Conservation (phyloP, 805 yeast genomes). For the Priceomyces castillae region DNA sequence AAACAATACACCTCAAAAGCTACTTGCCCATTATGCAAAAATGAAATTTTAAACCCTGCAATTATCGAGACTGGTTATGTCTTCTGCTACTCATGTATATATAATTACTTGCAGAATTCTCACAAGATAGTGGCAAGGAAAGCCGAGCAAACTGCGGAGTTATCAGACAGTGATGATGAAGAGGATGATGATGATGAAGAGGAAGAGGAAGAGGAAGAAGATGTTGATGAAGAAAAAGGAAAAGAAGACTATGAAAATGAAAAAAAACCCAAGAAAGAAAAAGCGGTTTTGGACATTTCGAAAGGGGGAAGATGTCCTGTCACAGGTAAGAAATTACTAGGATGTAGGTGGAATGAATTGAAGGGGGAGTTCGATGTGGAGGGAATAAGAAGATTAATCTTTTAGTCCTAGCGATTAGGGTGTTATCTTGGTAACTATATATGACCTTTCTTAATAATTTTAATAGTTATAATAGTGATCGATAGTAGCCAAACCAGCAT, state of each 20-base stretch:
- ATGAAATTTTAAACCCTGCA: constrained; percentile 71
- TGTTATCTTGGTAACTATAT: neutral
- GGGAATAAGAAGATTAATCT: constrained; percentile 72
- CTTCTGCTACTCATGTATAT: constrained; percentile 85
- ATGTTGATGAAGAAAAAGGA: constrained; percentile 1
- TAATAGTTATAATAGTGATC: neutral
- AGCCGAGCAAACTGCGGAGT: constrained; percentile 7
- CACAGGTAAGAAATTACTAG: constrained; percentile 67
- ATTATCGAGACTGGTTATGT: constrained; percentile 89
- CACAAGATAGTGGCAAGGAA: constrained; percentile 27
- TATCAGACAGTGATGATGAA: constrained; percentile 10
- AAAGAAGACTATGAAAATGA: neutral
- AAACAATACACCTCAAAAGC: constrained; percentile 23
- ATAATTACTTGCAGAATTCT: constrained; percentile 54
- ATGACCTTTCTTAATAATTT: neutral
- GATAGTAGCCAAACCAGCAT: neutral
- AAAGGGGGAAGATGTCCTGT: constrained; percentile 80
- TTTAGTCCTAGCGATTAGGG: constrained; percentile 33
- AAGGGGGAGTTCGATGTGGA: constrained; percentile 66
- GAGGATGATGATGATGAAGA: constrained; percentile 12
- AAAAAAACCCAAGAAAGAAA: neutral
- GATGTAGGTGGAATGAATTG: constrained; percentile 63
- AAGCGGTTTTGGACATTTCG: constrained; percentile 24
- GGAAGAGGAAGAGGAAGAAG: constrained; percentile 9
- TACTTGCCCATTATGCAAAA: constrained; percentile 68